Evolutionary conservation across 2,329 filamentous ascomycete genomes (phyloP), one percentile per base, ranked within the genome.

Genomic region (Clarireedia monteithiana): DNA sequence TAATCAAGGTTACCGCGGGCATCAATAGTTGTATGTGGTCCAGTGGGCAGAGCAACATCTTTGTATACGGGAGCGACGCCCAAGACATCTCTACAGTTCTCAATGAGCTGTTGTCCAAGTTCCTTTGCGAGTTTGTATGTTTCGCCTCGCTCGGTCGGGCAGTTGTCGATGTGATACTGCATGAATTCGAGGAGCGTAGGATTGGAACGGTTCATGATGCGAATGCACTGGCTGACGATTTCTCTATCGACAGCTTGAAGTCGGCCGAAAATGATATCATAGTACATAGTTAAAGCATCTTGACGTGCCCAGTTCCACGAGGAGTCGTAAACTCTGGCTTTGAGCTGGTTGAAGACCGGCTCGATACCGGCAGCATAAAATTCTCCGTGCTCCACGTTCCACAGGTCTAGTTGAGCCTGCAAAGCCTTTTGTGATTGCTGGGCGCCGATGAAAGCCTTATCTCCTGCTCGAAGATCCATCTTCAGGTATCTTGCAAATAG

Each of bases 141-240:
- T 76, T 99, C 94, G 58, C 94, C 94, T 50, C 92, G 87, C 69
- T 99, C 91, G 0, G 91, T 91, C 0, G 94, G 94, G 76, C 92
- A 97, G 77, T 97, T 94, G 68, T 99, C 94, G 68, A 99, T 99
- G 75, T 99, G 94, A 67, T 99, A 97, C 71, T 99, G 94, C 94
- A 99, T 99, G 74, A 96, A 99, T 65, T 99, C 92, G 57, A 99
- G 82, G 1, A 99, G 83, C 38, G 89, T 87, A 2, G 94, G 94
- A 71, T 97, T 99, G 36, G 94, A 96, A 60, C 94, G 88, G 77
- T 96, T 99, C 94, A 99, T 99, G 74, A 99, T 94, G 64, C 90
- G 88, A 68, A 99, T 97, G 75, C 94, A 99, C 71, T 91, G 91
- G 74, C 91, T 96, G 70, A 99, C 94, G 66, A 97, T 99, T 73